Evolutionary conservation across 1,139 yeast genomes (phyloP).

Genomic region (Taiozyma sp.): DNA sequence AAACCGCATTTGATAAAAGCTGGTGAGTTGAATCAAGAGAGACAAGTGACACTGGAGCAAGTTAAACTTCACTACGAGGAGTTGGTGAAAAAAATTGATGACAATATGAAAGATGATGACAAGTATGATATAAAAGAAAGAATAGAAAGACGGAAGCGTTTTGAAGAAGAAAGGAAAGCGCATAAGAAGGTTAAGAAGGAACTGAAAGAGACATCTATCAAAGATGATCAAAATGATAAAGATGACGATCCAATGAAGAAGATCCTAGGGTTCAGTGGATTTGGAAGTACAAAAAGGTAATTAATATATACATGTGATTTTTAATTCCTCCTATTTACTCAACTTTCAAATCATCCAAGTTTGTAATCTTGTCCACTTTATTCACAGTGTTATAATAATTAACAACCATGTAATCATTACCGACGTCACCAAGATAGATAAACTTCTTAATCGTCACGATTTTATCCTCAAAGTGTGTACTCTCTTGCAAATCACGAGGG

Average conservation of each 20-base stretch:
- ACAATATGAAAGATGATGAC: conserved; percentile 22
- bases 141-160: conserved; percentile 29
- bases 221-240: conserved; percentile 11
- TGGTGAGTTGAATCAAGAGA: conserved; percentile 32
- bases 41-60: conserved; percentile 30
- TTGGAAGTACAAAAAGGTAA: conserved; percentile 33
- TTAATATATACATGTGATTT: background rate
- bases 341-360: conserved; percentile 17
- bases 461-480: conserved; percentile 37
- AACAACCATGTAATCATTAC: conserved; percentile 30
- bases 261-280: conserved; percentile 59
- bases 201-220: conserved; percentile 18
- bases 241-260: conserved; percentile 31
- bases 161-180: conserved; percentile 17
- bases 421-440: conserved; percentile 16
- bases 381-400: conserved; percentile 57
- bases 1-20: conserved; percentile 47
- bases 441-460: conserved; percentile 36
- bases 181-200: conserved; percentile 7
- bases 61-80: conserved; percentile 26
- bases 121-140: conserved; percentile 31
- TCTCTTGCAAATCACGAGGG: conserved; percentile 55
- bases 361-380: conserved; percentile 27
- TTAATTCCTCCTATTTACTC: background rate
- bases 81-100: conserved; percentile 21